Evolutionary conservation across 2,329 filamentous ascomycete species (phyloP), one percentile per base, ranked within the genome.

Genomic region (Amauroascus niger): DNA sequence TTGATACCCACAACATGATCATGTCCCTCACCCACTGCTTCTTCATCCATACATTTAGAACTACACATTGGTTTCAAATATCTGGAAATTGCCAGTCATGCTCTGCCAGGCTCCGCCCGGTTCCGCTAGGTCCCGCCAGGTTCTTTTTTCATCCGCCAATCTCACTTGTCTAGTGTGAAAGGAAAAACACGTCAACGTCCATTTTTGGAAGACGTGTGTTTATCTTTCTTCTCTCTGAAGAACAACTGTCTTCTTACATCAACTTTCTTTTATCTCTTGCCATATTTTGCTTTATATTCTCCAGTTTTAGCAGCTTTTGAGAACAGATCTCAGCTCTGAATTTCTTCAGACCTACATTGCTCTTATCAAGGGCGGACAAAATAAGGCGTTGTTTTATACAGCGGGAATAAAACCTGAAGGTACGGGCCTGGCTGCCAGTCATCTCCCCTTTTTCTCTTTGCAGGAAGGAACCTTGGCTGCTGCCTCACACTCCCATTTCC

Each of bases 101-200:
- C 20, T 37, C 32, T 30, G 32, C 32, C 32, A 48, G 16, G 45
- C 24, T 48, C 45, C 30, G 45, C n/a, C n/a, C n/a, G n/a, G n/a
- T n/a, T n/a, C n/a, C n/a, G n/a, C n/a, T n/a, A n/a, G n/a, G n/a
- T n/a, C n/a, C n/a, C n/a, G n/a, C n/a, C n/a, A n/a, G n/a, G n/a
- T n/a, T n/a, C n/a, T n/a, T n/a, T n/a, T n/a, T n/a, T n/a, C n/a
- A n/a, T n/a, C n/a, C n/a, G n/a, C n/a, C n/a, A n/a, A n/a, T n/a
- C n/a, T n/a, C n/a, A n/a, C n/a, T n/a, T n/a, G 45, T 48, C 22
- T 37, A 7, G n/a, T 24, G 7, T 14, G 20, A 22, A 6, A 14
- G 14, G 26, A n/a, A 35, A 48, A 48, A 37, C 45, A 48, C 32
- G 45, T 48, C 30, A 20, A 35, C 45, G 32, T 14, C 45, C 45